Evolutionary conservation across 129 eudicot species (phyloP).

Genomic region (Flaveria ramosissima): DNA sequence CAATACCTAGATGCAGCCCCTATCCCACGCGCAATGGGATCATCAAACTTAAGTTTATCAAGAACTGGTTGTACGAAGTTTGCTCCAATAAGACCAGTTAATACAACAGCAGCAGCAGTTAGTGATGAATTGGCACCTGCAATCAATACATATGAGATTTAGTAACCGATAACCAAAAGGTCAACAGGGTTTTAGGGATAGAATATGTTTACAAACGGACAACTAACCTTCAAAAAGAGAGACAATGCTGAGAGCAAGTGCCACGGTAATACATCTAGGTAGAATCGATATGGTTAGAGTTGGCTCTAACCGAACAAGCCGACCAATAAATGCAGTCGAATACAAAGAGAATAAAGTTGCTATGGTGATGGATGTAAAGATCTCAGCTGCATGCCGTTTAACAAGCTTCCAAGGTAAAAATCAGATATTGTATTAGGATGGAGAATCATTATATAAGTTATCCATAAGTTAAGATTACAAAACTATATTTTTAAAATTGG

Average conservation of each 20-base stretch:
- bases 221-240: slow-evolving; percentile 84
- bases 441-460: neutral
- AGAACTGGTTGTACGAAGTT: slow-evolving; percentile 91
- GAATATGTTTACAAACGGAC: slow-evolving; percentile 2
- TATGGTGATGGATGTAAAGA: slow-evolving; percentile 75
- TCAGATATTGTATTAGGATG: neutral
- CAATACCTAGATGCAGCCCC: slow-evolving; percentile 96
- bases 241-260: slow-evolving; percentile 96
- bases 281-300: slow-evolving; percentile 71
- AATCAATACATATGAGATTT: neutral
- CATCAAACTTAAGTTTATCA: slow-evolving; percentile 74
- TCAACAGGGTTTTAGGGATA: neutral
- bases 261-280: slow-evolving; percentile 95
- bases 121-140: slow-evolving; percentile 89
- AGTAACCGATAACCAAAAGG: neutral
- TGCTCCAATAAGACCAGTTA: slow-evolving; percentile 96
- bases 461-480: too few species aligned
- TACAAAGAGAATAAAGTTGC: slow-evolving; percentile 82
- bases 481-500: too few species aligned
- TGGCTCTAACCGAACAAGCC: slow-evolving; percentile 79
- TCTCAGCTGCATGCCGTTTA: slow-evolving; percentile 95
- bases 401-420: slow-evolving; percentile 60
- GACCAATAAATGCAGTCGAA: slow-evolving; percentile 87
- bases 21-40: slow-evolving; percentile 95
- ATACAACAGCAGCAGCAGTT: slow-evolving; percentile 95